These are phyloP conservation scores for Penicillium sp. DNA, from an alignment of 2,329 filamentous ascomycete genomes.

Conservation along the genomic window DNA sequence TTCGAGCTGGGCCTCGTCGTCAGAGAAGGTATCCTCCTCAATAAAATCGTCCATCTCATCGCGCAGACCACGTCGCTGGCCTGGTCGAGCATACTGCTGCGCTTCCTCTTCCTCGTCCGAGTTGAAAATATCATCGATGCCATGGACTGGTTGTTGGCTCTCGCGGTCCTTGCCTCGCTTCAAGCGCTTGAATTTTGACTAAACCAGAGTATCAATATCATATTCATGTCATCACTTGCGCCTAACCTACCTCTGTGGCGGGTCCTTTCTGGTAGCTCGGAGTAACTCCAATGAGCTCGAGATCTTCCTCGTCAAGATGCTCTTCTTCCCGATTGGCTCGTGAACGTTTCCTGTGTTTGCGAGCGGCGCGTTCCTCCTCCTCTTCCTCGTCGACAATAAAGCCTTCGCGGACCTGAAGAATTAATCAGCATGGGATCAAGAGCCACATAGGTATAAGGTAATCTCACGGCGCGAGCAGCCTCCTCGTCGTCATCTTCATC, in stretches of 20 bases:
- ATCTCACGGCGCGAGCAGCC: conserved; percentile 66
- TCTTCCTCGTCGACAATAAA: conserved; percentile 95
- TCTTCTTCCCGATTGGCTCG: conserved; percentile 71
- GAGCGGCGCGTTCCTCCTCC: conserved; percentile 62
- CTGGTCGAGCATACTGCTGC: conserved; percentile 46
- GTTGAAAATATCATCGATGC: conserved; percentile 88
- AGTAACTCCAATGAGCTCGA: conserved; percentile 85
- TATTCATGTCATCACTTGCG: background rate
- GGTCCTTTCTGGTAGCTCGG: conserved; percentile 66
- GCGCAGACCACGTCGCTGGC: conserved; percentile 56
- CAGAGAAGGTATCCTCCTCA: conserved; percentile 87
- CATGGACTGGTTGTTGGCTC: conserved; percentile 58
- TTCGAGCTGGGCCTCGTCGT: conserved; percentile 71
- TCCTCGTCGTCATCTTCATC: conserved; percentile 90
- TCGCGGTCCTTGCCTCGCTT: conserved; percentile 77
- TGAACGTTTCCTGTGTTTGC: conserved; percentile 70
- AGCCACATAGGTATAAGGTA: background rate
- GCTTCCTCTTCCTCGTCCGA: conserved; percentile 81
- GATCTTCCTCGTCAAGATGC: conserved; percentile 84
- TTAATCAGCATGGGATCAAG: conserved; percentile 16
- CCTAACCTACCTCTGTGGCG: conserved; percentile 62
- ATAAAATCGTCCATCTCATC: conserved; percentile 96
- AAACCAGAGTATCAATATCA: conserved; percentile 14
- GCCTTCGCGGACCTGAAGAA: conserved; percentile 74
- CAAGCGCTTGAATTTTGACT: conserved; percentile 93